Percentiles rank a stretch among this genome's conserved stretches.
Conservation (phyloP, 2,329 filamentous ascomycete species). For the Trichoderma lentiforme region DNA sequence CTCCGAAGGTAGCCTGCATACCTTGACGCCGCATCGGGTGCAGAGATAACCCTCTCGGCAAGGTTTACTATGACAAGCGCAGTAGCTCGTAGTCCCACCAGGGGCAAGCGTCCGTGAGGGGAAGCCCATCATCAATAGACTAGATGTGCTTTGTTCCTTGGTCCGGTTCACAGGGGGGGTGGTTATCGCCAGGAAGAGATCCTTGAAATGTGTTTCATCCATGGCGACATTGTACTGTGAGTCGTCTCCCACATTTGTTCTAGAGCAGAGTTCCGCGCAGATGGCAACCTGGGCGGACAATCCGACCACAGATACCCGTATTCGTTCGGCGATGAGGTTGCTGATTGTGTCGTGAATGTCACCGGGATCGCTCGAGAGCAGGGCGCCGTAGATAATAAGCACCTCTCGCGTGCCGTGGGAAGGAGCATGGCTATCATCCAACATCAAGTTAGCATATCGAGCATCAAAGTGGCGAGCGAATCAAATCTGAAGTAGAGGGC, state of each 20-base stretch:
- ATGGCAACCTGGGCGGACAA: conserved; percentile 89
- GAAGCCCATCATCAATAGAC: conserved; percentile 96
- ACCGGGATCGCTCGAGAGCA: conserved; percentile 86
- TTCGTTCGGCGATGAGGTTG: conserved; percentile 73
- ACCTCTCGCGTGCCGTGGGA: conserved; percentile 92
- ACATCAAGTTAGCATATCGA: conserved; percentile 14
- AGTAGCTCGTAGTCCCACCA: conserved; percentile 65
- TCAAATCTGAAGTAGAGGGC: not conserved
- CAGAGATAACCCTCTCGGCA: conserved; percentile 84
- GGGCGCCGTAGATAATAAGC: conserved; percentile 84
- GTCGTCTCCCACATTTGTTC: conserved; percentile 78
- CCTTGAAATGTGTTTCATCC: conserved; percentile 72
- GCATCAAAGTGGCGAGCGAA: not conserved
- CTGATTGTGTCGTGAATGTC: conserved; percentile 91
- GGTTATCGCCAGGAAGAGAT: conserved; percentile 83
- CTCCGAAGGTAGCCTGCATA: conserved; percentile 84
- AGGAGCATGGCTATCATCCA: conserved; percentile 67
- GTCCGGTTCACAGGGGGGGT: conserved; percentile 82
- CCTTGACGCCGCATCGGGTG: conserved; percentile 82
- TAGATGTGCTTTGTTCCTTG: conserved; percentile 54
- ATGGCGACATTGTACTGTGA: conserved; percentile 78
- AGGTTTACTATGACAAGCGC: conserved; percentile 84
- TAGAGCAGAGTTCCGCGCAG: conserved; percentile 82
- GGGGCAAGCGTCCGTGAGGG: conserved; percentile 78
- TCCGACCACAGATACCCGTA: conserved; percentile 85